These are phyloP conservation scores for Hsuehochloa calcarea DNA, from an alignment of 176 grass and related monocot genomes.

Conservation along the genomic window DNA sequence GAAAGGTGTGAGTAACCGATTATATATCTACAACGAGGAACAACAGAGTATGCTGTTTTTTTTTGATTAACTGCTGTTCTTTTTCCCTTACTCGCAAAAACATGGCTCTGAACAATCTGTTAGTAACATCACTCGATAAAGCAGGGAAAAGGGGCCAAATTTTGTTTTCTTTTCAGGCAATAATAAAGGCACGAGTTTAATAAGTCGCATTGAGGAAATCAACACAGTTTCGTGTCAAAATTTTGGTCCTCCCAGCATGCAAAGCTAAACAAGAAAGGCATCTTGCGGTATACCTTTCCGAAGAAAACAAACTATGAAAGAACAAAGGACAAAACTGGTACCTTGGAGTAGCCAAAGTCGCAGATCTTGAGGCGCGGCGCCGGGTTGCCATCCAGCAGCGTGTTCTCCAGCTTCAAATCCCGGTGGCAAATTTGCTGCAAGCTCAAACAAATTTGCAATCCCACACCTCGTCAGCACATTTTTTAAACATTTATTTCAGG, in stretches of 20 bases:
- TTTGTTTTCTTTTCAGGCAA: neutral
- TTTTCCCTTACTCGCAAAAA: neutral
- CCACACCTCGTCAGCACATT: conserved; percentile 15
- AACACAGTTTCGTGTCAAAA: conserved; percentile 45
- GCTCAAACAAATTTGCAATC: conserved; percentile 15
- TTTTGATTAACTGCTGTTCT: neutral
- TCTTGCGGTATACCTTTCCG: neutral
- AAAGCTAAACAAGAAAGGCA: conserved; percentile 20
- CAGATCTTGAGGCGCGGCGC: conserved; percentile 92
- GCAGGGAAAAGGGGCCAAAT: neutral
- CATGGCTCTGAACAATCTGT: neutral
- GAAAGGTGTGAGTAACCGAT: neutral
- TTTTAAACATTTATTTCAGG: neutral
- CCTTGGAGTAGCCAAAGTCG: conserved; percentile 99
- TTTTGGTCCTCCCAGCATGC: conserved; percentile 39
- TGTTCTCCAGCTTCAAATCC: conserved; percentile 98
- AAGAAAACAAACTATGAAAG: neutral
- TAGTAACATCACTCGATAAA: neutral
- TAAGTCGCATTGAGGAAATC: conserved; percentile 11
- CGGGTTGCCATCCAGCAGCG: conserved; percentile 76
- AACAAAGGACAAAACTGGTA: neutral
- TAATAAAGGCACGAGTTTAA: conserved; percentile 26
- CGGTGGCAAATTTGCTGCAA: conserved; percentile 95
- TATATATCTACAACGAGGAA: neutral
- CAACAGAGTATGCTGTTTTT: neutral